phyloP scores from a whole-genome alignment of 805 yeast species.

The Candida dajiaensis region DNA sequence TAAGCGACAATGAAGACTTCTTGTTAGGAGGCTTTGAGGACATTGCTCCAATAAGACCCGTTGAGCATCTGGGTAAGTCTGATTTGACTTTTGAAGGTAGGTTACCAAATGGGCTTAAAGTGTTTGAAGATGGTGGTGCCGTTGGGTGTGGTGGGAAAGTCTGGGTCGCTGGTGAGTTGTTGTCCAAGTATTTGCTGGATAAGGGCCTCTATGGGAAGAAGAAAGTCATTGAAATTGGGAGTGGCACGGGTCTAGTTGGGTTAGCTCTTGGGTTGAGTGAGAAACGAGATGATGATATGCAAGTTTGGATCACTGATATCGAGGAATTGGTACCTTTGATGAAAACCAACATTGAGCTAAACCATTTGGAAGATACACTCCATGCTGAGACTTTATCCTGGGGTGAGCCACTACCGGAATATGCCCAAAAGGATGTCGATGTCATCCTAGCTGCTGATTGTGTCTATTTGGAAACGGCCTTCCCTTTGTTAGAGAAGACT shows the following conservation, averaged over 20 bases:
- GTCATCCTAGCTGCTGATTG: conserved; percentile 55
- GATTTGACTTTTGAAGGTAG: conserved; percentile 36
- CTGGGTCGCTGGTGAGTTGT: conserved; percentile 56
- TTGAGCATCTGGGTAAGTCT: conserved; percentile 31
- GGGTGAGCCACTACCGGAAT: conserved; percentile 35
- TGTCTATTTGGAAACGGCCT: conserved; percentile 49
- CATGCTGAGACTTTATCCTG: conserved; percentile 39
- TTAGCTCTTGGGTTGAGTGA: conserved; percentile 26
- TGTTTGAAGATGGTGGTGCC: conserved; percentile 52
- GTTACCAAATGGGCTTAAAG: conserved; percentile 28
- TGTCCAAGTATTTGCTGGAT: conserved; percentile 39
- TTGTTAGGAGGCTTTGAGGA: conserved; percentile 20
- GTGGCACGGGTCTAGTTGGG: conserved; percentile 57
- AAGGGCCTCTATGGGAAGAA: conserved; percentile 13
- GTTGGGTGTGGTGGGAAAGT: conserved; percentile 60
- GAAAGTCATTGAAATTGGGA: conserved; percentile 45
- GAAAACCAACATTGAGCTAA: conserved; percentile 38
- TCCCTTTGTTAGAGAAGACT: conserved; percentile 45
- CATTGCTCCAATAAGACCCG: conserved; percentile 28
- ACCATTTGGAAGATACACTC: conserved; percentile 31
- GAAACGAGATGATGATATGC: conserved; percentile 21
- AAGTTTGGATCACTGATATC: conserved; percentile 45
- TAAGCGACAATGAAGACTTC: neutral
- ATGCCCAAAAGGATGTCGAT: conserved; percentile 32
- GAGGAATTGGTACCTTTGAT: conserved; percentile 40